Evolutionary conservation across 768 basidiomycete species (phyloP).

Genomic region (Scleroderma bovista): DNA sequence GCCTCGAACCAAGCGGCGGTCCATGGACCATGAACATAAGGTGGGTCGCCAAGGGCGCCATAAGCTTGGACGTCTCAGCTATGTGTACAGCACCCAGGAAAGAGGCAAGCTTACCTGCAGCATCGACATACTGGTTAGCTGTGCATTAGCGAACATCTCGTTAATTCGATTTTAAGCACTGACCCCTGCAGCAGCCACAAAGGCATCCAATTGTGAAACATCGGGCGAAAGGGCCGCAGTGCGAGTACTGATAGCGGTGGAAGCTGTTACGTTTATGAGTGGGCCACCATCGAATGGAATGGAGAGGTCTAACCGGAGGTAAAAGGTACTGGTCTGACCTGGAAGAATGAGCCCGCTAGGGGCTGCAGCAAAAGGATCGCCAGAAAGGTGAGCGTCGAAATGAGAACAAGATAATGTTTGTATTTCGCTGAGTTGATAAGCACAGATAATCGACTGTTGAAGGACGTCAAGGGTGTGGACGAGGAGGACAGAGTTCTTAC

Average conservation of each 20-base stretch:
- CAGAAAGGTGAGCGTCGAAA: conserved; percentile 47
- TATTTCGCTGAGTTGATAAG: conserved; percentile 44
- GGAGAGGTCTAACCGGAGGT: conserved; percentile 12
- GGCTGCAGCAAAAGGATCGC: conserved; percentile 50
- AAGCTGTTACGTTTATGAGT: conserved; percentile 21
- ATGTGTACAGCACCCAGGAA: no score
- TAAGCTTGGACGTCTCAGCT: conserved; percentile 18
- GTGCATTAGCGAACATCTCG: not conserved
- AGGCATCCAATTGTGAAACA: conserved; percentile 43
- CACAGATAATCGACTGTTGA: conserved; percentile 35
- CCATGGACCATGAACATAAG: conserved; percentile 50
- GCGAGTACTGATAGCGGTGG: conserved; percentile 36
- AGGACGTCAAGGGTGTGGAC: conserved; percentile 2
- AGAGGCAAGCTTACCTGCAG: conserved; percentile 17
- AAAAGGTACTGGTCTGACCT: conserved; percentile 17
- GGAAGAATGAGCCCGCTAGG: conserved; percentile 39
- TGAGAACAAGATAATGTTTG: conserved; percentile 49
- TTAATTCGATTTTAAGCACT: conserved; percentile 10
- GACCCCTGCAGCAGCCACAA: conserved; percentile 56
- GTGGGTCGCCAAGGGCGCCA: conserved; percentile 47
- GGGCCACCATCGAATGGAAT: conserved; percentile 5
- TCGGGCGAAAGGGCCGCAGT: conserved; percentile 42
- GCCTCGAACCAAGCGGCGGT: conserved; percentile 50
- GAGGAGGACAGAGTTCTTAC: conserved; percentile 20
- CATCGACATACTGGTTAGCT: conserved; percentile 24